Evolutionary conservation across 2,329 filamentous ascomycete genomes (phyloP).

Genomic region (Aureobasidium sp.): DNA sequence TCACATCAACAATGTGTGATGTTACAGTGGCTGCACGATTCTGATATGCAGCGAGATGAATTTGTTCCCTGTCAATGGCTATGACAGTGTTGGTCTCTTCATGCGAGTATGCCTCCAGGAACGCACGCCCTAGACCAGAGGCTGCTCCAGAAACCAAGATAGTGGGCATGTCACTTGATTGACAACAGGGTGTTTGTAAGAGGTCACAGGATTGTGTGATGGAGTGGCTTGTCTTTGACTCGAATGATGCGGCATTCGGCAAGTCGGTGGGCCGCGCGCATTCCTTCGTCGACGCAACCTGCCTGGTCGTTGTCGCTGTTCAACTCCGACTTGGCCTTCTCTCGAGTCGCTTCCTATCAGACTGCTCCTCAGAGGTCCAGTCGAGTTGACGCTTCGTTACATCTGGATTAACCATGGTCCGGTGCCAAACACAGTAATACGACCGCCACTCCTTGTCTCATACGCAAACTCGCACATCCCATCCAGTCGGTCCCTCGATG

Average conservation of each 20-base stretch:
- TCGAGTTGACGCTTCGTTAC: not conserved
- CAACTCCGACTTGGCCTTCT: not conserved
- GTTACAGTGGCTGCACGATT: constrained; percentile 17
- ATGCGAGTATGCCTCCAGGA: constrained; percentile 22
- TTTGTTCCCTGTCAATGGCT: constrained; percentile 23
- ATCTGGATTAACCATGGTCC: not conserved
- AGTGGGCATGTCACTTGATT: constrained; percentile 12
- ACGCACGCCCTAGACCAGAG: constrained; percentile 30
- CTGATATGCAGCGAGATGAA: not conserved
- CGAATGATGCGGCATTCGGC: not conserved
- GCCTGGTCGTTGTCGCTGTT: not conserved
- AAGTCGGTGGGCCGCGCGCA: not conserved
- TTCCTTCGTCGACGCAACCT: constrained; percentile 4
- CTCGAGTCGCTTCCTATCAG: not conserved
- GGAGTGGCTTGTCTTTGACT: not conserved
- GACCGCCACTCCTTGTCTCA: not conserved
- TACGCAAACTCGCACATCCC: not conserved
- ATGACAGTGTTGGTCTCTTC: constrained; percentile 20
- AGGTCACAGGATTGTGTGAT: not conserved
- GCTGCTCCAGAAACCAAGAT: constrained; percentile 31
- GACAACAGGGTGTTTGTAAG: not conserved
- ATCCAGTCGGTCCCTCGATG: not conserved
- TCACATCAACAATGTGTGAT: constrained; percentile 21
- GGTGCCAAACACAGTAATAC: not conserved
- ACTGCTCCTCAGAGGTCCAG: not conserved